Evolutionary conservation across 495 filamentous ascomycete genomes (phyloP), one percentile per base, ranked within the genome.

Genomic region (Hypomontagnella monticulosa): DNA sequence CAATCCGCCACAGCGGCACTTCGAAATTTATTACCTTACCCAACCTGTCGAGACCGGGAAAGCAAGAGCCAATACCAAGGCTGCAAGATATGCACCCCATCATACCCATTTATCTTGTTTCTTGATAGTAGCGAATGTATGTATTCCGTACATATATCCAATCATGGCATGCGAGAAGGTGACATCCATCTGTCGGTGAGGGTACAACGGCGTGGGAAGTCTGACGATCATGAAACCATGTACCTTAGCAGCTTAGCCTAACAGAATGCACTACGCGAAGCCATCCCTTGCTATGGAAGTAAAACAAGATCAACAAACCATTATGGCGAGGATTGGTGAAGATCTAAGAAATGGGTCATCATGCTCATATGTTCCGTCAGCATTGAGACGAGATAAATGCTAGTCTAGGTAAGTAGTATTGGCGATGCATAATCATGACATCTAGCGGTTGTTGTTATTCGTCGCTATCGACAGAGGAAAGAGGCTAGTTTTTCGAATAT

Each of bases 151-250:
- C 49, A 34, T 53, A 37, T 49, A 55, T 44, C 48, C 64, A 67
- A 67, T 67, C 53, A 49, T 36, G 18, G 7, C 11, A 15, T 30
- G 5, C 34, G 11, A 11, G 23, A 44, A 9, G 34, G 38, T 51
- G 40, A 15, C 40, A 59, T 63, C 38, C 16, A 63, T 51, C 55
- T 68, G 65, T 68, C 65, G 65, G 65, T 68, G 65, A 68, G 49
- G 48, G 18, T 46, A 59, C 30, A 49, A 23, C 9, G 30, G 10
- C 14, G 14, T 51, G 20, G 38, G 37, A 41, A 41, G 50, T 61
- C 59, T 63, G 65, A 63, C 46, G 54, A 55, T 53, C 47, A 54
- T 68, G 50, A 12, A 59, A 41, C 48, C 59, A 59, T 68, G 55
- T 63, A 43, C 49, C 43, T 47, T 41, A 62, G 23, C 52, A 41